These are phyloP conservation scores for Tolypocladium tropicale DNA, from an alignment of 2,329 filamentous ascomycete species.

Conservation along the genomic window DNA sequence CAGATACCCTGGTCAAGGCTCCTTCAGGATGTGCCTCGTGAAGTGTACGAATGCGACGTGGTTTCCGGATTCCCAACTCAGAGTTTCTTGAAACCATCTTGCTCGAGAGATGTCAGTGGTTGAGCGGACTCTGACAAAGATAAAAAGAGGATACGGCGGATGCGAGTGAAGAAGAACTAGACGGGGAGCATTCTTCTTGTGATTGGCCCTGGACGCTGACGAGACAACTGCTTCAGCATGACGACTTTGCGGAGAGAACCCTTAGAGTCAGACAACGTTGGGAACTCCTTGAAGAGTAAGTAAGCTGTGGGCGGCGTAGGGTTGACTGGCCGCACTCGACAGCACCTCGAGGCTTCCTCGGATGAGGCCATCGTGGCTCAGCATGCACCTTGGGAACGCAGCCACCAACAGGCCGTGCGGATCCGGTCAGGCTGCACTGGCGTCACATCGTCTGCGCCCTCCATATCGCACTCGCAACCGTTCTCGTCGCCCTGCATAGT, in stretches of 20 bases:
- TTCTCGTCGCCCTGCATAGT: neutral
- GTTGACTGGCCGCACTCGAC: neutral
- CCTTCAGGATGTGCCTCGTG: neutral
- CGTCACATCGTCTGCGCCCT: neutral
- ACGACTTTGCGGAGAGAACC: neutral
- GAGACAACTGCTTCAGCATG: neutral
- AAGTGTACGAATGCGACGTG: too few species aligned
- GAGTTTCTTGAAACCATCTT: too few species aligned
- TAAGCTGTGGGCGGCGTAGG: neutral
- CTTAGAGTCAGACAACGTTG: too few species aligned
- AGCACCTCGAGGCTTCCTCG: neutral
- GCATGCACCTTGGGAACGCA: neutral
- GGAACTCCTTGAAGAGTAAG: neutral
- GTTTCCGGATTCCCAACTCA: too few species aligned
- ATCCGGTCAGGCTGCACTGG: neutral
- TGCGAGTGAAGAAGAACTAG: neutral
- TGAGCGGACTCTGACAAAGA: neutral
- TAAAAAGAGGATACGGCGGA: neutral
- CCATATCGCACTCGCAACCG: neutral
- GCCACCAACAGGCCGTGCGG: neutral
- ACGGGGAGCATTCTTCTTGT: too few species aligned
- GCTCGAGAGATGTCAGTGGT: too few species aligned
- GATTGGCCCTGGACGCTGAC: neutral
- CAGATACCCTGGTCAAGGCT: neutral
- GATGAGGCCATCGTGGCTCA: neutral